Percentiles rank a stretch among this genome's conserved stretches.
Conservation (phyloP, 305 asterid genomes). For the Ilex paraguariensis region DNA sequence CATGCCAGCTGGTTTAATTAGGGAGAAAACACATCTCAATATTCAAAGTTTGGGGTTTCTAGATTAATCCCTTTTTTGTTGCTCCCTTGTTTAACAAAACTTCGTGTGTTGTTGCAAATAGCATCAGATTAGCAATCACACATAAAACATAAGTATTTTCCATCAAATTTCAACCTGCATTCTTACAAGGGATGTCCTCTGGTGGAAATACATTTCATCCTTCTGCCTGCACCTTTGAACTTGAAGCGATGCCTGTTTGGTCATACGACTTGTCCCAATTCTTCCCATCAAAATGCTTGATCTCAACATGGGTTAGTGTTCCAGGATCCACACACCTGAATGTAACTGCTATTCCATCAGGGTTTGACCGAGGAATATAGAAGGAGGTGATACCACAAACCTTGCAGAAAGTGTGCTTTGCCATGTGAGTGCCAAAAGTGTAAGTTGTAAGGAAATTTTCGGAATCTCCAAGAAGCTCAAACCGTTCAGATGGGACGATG, state of each 20-base stretch:
- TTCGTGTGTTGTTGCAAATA: no score
- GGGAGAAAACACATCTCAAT: no score
- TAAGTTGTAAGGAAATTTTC: constrained; percentile 61
- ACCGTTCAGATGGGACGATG: constrained; percentile 60
- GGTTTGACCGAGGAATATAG: constrained; percentile 76
- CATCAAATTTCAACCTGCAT: no score
- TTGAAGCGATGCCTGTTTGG: constrained; percentile 38
- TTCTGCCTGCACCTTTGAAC: constrained; percentile 30
- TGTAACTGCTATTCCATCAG: constrained; percentile 63
- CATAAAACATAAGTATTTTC: no score
- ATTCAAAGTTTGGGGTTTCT: no score
- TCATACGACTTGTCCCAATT: constrained; percentile 70
- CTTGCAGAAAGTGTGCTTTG: constrained; percentile 81
- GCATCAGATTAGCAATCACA: no score
- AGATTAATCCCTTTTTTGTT: no score
- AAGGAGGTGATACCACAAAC: constrained; percentile 84
- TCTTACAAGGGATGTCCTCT: not conserved
- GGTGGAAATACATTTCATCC: constrained; percentile 17
- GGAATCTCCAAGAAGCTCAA: constrained; percentile 65
- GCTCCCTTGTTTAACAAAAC: no score
- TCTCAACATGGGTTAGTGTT: constrained; percentile 63
- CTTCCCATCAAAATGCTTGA: constrained; percentile 53
- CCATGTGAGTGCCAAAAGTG: constrained; percentile 75
- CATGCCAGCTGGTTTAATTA: no score
- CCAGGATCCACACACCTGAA: constrained; percentile 63